Evolutionary conservation across 257 asterid genomes (phyloP).

Genomic region (Ligustrum vulgare): DNA sequence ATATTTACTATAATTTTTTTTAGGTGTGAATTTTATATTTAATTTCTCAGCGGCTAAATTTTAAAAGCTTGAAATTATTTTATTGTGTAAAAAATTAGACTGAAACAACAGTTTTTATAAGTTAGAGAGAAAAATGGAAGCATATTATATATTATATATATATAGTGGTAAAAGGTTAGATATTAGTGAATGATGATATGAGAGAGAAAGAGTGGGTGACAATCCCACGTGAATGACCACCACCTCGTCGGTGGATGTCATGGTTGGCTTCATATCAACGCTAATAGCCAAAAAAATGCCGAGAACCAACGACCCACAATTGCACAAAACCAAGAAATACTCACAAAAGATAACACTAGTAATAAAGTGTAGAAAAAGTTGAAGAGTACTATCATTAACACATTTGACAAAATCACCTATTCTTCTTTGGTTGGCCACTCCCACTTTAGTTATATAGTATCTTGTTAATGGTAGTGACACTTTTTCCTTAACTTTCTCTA

Average conservation of each 20-base stretch:
- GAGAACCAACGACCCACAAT: constrained; percentile 25
- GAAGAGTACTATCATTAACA: constrained; percentile 46
- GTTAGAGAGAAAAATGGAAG: too few species aligned
- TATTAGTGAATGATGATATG: not conserved
- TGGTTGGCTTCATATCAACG: constrained; percentile 91
- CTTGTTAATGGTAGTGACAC: constrained; percentile 22
- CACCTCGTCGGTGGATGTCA: constrained; percentile 68
- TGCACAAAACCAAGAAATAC: constrained; percentile 12
- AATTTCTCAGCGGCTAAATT: not conserved
- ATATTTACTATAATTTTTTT: too few species aligned
- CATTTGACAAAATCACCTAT: constrained; percentile 49
- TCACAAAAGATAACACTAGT: constrained; percentile 34
- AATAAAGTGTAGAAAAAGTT: constrained; percentile 29
- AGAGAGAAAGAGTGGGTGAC: constrained; percentile 41
- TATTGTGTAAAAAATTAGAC: too few species aligned
- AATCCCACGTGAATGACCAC: constrained; percentile 61
- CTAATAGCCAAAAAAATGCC: constrained; percentile 57
- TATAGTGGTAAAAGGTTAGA: too few species aligned
- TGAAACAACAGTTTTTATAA: too few species aligned
- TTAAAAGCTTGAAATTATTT: too few species aligned
- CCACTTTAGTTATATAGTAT: constrained; percentile 10
- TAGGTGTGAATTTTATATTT: too few species aligned
- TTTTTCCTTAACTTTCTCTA: not conserved
- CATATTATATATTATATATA: too few species aligned
- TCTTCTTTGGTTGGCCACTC: constrained; percentile 37